Base-by-base conservation (phyloP, 1,139 yeast species). In the Diutina rugosa region DNA sequence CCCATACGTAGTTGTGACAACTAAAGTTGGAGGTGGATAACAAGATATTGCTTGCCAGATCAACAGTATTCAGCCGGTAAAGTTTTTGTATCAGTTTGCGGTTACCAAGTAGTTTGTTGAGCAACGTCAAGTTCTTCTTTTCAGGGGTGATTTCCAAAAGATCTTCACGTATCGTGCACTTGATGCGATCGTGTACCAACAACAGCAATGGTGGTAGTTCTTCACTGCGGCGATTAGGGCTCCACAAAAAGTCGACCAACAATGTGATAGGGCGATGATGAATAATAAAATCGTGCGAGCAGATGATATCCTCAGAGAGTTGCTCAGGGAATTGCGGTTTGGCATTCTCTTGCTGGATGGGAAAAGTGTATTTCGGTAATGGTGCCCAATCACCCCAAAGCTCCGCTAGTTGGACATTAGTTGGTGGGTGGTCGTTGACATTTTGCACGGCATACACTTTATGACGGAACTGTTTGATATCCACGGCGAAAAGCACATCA, bases 31-130 rank as follows among this genome's bases (percentile, higher is more conserved):
- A 76, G 28, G 73, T 66, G 2, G 79, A 75, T 12, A 76, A 65
- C 45, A 76, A 58, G 2, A 73, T 63, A 51, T 71, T 66, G 28
- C 66, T 68, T 46, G 56, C 54, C 7, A 64, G 63, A n/a, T 49
- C 29, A n/a, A 66, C 62, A 0, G 74, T 66, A 46, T 68, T 65
- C 1, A 96, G 85, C 63, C 90, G 81, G 18, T 81, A 71, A 1
- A 91, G 68, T 56, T 76, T 78, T 61, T 82, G 81, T 26, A 91
- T 84, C 0, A 97, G 87, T 65, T 90, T 90, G 56, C 83, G 79
- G 64, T 90, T 97, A 0, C 98, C 98, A 6, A 95, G 90, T 57
- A 85, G 80, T 63, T 86, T 85, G 62, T 81, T 67, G 6, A 66
- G 53, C 35, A 74, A 63, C 26, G 58, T 58, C 0, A 65, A 55